Base-by-base conservation (phyloP, 106 monocot genomes). In the Phalaenopsis equestris region DNA sequence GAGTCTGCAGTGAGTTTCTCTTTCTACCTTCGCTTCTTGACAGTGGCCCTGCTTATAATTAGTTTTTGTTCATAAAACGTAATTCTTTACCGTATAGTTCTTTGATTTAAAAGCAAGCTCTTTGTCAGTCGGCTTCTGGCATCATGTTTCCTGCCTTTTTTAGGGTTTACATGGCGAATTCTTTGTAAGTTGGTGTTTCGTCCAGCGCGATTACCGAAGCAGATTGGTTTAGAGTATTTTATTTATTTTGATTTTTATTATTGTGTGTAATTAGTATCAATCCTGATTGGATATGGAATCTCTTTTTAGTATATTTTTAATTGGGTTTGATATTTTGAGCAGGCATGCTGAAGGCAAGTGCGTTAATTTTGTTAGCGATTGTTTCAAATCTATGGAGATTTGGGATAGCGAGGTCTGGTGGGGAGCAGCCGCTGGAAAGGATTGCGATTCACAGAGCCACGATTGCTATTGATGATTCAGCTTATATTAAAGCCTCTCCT, bases 401-500 rank as follows among this genome's bases (percentile, higher is more conserved):
- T 75, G 43, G 74, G n/a, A 1, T 45, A 45, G 74, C 38, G 19
- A 75, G 74, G 42, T 75, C 74, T 38, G 38, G 43, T 49, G 87
- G 90, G 8, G 92, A 87, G 72, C 94, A 95, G 18, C 92, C 92
- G 42, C 94, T 95, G 49, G 88, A 88, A 18, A 88, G 85, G 80
- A 90, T 95, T 52, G 88, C 87, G 21, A 90, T 95, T 79, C 87
- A 86, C 43, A 87, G 55, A 77, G 68, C 86, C 36, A 84, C 83
- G 9, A 30, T 86, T 39, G 92, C 88, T 45, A 37, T 85, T 81
- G 55, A 90, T 72, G 72, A 82, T 42, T 83, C 82, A 14, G 95
- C 92, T 42, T 89, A 78, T 55, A 41, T 90, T 43, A 87, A 84
- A 67, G 92, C 83, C 48, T 95, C 87, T 78, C 94, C 94, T 6